Percentiles rank a stretch among this genome's conserved stretches.
Conservation (phyloP, 495 filamentous ascomycete species). For the Aspergillus cavernicola region DNA sequence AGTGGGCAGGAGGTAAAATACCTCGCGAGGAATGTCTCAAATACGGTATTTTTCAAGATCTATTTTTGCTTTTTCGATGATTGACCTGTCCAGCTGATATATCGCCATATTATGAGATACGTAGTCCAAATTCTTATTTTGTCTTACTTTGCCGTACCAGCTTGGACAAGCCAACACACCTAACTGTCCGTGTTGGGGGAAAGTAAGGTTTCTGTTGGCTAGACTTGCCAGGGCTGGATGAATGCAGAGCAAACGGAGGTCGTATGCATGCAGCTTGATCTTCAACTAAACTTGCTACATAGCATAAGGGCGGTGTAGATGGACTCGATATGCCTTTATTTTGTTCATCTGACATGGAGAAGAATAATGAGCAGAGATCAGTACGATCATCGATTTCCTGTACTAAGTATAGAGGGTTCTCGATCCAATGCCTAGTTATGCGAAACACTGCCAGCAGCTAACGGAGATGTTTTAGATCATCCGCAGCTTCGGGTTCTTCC, state of each 20-base stretch:
- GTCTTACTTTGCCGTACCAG: background rate
- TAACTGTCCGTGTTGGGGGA: background rate
- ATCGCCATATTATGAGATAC: background rate
- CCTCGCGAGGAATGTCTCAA: background rate
- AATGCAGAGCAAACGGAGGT: conserved; percentile 15
- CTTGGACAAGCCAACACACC: background rate
- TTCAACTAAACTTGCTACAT: background rate
- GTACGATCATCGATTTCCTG: background rate
- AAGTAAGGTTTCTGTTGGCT: background rate
- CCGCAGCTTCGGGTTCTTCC: conserved; percentile 22
- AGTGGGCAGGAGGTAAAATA: background rate
- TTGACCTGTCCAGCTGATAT: conserved; percentile 24
- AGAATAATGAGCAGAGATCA: background rate
- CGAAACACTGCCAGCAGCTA: background rate
- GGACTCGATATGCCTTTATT: conserved; percentile 7
- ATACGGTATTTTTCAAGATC: background rate
- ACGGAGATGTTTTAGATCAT: conserved; percentile 22
- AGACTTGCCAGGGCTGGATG: conserved; percentile 5
- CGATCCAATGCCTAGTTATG: too few species aligned
- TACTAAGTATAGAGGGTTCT: background rate
- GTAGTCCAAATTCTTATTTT: background rate
- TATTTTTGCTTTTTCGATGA: background rate
- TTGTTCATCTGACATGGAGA: conserved; percentile 7
- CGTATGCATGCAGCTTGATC: conserved; percentile 13
- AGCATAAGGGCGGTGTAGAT: conserved; percentile 19